A percentile compares a stretch with the other conserved stretches of the same genome.
Conservation (phyloP, 768 basidiomycete species). For the Termitomyces bulborhizus region DNA sequence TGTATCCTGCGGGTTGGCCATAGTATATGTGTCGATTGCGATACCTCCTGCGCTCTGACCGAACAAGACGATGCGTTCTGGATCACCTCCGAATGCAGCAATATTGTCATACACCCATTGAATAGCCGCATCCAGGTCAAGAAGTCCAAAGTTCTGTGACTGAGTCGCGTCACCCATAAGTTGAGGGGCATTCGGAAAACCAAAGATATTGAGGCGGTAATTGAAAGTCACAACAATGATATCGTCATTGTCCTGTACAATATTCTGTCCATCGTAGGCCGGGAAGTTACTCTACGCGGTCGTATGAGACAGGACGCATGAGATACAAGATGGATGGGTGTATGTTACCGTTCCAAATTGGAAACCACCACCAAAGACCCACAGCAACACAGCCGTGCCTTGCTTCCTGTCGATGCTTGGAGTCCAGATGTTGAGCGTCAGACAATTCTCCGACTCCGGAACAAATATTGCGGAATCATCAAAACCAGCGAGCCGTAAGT, state of each 20-base stretch:
- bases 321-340: too few relatives aligned
- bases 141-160: constrained; percentile 30
- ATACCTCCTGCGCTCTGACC: constrained; percentile 29
- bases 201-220: constrained; percentile 30
- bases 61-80: constrained; percentile 27
- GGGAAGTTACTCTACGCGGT: constrained; percentile 21
- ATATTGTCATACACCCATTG: constrained; percentile 42
- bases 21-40: constrained; percentile 23
- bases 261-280: constrained; percentile 21
- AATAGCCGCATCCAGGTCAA: constrained; percentile 31
- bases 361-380: too few relatives aligned
- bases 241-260: constrained; percentile 28
- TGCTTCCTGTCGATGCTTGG: too few relatives aligned
- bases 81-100: constrained; percentile 38
- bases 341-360: too few relatives aligned
- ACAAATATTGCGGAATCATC: constrained; percentile 15
- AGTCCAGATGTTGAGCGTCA: too few relatives aligned
- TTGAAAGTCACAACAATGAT: constrained; percentile 17
- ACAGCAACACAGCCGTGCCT: too few relatives aligned
- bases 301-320: too few relatives aligned
- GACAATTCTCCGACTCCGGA: too few relatives aligned
- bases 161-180: constrained; percentile 7
- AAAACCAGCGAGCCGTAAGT: constrained; percentile 17
- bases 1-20: constrained; percentile 18
- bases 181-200: constrained; percentile 30